Conservation (phyloP, 2,329 filamentous ascomycete genomes). For the Cordyceps fumosorosea region DNA sequence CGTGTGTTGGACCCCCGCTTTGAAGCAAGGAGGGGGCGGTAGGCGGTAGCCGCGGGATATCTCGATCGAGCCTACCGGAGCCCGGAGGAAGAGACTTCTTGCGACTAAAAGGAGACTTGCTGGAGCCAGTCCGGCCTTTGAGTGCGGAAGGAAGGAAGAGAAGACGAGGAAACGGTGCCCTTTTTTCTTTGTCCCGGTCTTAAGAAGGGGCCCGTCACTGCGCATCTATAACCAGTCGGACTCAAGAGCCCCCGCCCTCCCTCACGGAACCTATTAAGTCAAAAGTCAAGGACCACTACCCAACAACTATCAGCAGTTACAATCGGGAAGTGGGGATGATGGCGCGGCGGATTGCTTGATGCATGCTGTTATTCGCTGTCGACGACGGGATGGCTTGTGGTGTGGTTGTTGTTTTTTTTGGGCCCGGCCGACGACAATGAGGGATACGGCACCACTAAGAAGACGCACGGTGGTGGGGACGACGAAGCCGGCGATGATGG, state of each 20-base stretch:
- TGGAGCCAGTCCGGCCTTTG: background rate
- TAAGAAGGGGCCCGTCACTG: background rate
- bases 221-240: background rate
- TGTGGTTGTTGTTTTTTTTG: background rate
- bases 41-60: background rate
- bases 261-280: too few species aligned
- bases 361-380: constrained; percentile 1
- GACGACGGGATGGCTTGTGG: background rate
- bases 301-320: too few species aligned
- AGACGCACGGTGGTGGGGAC: background rate
- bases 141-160: background rate
- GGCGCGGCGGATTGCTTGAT: background rate
- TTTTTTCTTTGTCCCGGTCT: background rate
- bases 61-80: background rate
- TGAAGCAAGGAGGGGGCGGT: background rate
- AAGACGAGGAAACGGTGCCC: too few species aligned
- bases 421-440: background rate
- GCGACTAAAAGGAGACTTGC: constrained; percentile 1
- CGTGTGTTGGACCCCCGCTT: background rate
- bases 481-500: background rate
- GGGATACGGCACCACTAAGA: background rate
- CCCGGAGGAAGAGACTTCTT: background rate
- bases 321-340: background rate
- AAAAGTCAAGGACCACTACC: too few species aligned
- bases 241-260: too few species aligned